Evolutionary conservation across 1,139 yeast species (phyloP).

Genomic region (Yamadazyma siamensis): DNA sequence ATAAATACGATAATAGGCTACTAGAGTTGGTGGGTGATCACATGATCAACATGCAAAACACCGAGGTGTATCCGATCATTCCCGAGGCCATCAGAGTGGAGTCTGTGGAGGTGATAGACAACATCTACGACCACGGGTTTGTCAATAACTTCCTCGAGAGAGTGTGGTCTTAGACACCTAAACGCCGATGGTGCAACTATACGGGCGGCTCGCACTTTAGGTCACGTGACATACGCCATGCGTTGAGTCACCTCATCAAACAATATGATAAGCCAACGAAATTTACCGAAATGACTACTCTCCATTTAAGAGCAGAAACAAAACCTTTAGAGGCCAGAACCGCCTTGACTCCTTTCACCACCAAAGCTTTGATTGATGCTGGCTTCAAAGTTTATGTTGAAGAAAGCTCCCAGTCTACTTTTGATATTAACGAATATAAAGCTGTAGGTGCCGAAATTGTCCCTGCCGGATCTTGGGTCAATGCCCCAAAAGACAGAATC

Average conservation of each 20-base stretch:
- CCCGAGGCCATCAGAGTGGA: conserved; percentile 6
- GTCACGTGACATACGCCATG: no score
- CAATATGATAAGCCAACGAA: no score
- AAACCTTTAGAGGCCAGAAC: conserved; percentile 98
- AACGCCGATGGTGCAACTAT: no score
- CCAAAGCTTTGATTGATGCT: conserved; percentile 77
- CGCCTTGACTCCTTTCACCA: conserved; percentile 88
- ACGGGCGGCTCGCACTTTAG: no score
- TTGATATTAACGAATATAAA: conserved; percentile 70
- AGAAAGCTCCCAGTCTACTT: conserved; percentile 79
- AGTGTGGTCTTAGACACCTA: conserved; percentile 3
- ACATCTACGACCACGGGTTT: conserved; percentile 70
- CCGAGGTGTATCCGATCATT: conserved; percentile 6
- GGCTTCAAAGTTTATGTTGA: conserved; percentile 90
- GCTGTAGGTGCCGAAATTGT: conserved; percentile 82
- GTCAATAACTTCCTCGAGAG: conserved; percentile 32
- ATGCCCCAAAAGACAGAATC: conserved; percentile 85
- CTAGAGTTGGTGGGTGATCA: conserved; percentile 19
- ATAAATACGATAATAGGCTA: conserved; percentile 11
- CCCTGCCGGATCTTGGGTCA: conserved; percentile 88
- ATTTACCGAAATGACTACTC: no score
- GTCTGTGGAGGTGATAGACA: conserved; percentile 40
- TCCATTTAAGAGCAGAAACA: conserved; percentile 90
- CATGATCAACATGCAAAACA: conserved; percentile 13
- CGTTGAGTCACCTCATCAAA: no score